These are phyloP conservation scores for Jatropha curcas DNA, from an alignment of 345 rosid genomes.

Conservation along the genomic window DNA sequence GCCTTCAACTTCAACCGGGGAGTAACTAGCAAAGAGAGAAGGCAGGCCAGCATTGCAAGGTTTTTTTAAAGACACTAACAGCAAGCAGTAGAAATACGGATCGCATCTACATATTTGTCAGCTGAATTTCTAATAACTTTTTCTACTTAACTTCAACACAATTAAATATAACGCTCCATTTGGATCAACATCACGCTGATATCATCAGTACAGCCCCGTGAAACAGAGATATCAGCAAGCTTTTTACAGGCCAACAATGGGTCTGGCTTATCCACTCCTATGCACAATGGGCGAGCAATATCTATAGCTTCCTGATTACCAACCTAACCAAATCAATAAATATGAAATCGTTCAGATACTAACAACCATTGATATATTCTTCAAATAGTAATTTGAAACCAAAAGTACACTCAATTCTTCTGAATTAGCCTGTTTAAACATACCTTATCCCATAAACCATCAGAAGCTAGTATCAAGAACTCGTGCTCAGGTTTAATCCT, in stretches of 20 bases:
- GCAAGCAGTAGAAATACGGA: no score
- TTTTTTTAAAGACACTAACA: no score
- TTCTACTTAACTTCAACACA: not conserved
- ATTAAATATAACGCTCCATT: conserved; percentile 38
- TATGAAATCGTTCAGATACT: not conserved
- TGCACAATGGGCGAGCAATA: conserved; percentile 53
- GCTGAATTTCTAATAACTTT: no score
- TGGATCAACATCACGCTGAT: conserved; percentile 72
- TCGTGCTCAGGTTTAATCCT: conserved; percentile 55
- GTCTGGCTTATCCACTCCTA: conserved; percentile 38
- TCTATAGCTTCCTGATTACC: conserved; percentile 90
- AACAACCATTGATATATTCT: not conserved
- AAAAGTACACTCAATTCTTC: no score
- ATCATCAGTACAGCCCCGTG: conserved; percentile 74
- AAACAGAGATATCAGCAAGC: conserved; percentile 67
- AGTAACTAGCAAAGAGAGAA: no score
- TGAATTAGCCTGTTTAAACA: not conserved
- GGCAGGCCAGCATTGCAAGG: no score
- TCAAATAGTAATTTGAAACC: not conserved
- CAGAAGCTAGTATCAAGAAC: conserved; percentile 91
- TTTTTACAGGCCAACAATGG: conserved; percentile 68
- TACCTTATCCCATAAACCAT: conserved; percentile 98
- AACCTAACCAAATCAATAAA: conserved; percentile 44
- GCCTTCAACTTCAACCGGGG: no score
- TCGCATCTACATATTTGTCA: no score